Evolutionary conservation across 2,329 filamentous ascomycete species (phyloP), one percentile per base, ranked within the genome.

Genomic region (Penicillium sp.): DNA sequence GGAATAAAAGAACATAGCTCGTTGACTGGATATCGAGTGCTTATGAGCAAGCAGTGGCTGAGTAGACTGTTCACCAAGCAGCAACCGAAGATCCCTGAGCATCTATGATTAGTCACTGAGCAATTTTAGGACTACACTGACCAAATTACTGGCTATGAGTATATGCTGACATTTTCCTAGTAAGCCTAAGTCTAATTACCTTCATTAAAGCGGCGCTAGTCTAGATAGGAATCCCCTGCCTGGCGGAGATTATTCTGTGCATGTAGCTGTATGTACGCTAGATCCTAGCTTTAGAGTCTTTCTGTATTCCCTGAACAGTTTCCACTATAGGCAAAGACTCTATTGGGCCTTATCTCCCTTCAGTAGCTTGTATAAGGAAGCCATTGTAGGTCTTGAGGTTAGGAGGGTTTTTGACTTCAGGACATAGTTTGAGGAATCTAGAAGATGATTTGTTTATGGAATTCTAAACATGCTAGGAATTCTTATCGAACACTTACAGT

Each of bases 211-310:
- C 52, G 52, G 38, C 52, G 1, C 38, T 25, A 55, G 52, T 38
- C 40, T 38, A 55, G 52, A 55, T 6, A 55, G 52, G 52, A 55
- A 55, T 35, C 22, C 43, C 43, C 43, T 19, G 25, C n/a, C 43
- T 2, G 43, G 43, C 43, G n/a, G 6, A 46, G 19, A 46, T 1
- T 25, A 46, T 46, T 19, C n/a, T 3, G 43, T 46, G 43, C 25
- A 46, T 46, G 25, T 46, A 46, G 19, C 53, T 43, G 52, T 53
- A 52, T 6, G 8, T 33, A 33, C 30, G 30, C 2, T 6, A 33
- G 2, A 33, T 33, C 4, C 30, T 8, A 33, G 30, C 30, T 33
- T 33, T 6, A 33, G 10, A 33, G 30, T 33, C 30, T 8, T 8
- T 33, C 30, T 8, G 30, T 8, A 33, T 8, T 33, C 30, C 30